These are phyloP conservation scores for Lasiosphaeria miniovina DNA, from an alignment of 495 filamentous ascomycete species.

Conservation along the genomic window DNA sequence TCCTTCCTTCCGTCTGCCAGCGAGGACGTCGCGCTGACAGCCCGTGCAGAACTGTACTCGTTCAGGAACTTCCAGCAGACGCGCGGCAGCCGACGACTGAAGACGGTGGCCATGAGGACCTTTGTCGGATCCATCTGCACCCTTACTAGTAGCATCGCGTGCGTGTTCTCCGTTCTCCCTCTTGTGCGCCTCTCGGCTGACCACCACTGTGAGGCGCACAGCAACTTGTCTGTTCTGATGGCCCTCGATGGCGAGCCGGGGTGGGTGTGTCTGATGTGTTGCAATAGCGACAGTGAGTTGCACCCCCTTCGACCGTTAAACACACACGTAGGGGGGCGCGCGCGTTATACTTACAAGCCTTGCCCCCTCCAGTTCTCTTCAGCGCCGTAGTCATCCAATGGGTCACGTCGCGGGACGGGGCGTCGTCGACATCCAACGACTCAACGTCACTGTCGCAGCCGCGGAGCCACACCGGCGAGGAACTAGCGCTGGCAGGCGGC, in stretches of 20 bases:
- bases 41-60: conserved; percentile 36
- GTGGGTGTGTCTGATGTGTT: conserved; percentile 57
- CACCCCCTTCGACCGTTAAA: background rate
- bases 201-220: conserved; percentile 11
- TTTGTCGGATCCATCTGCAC: conserved; percentile 51
- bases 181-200: background rate
- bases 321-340: background rate
- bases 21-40: background rate
- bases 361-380: conserved; percentile 43
- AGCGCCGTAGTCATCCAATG: conserved; percentile 51
- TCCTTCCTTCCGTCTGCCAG: too few relatives aligned
- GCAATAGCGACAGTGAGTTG: conserved; percentile 50
- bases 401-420: conserved; percentile 50
- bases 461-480: conserved; percentile 15
- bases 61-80: conserved; percentile 35
- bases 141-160: conserved; percentile 47
- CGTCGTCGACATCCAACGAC: conserved; percentile 16
- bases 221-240: conserved; percentile 52
- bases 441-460: conserved; percentile 17
- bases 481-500: conserved; percentile 9
- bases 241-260: conserved; percentile 51
- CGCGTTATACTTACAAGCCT: conserved; percentile 2
- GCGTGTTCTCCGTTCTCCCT: conserved; percentile 2
- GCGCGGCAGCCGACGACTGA: conserved; percentile 34
- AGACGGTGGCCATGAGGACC: conserved; percentile 42